These are phyloP conservation scores for Penicillium occitanis DNA, from an alignment of 2,329 filamentous ascomycete species.

Conservation along the genomic window DNA sequence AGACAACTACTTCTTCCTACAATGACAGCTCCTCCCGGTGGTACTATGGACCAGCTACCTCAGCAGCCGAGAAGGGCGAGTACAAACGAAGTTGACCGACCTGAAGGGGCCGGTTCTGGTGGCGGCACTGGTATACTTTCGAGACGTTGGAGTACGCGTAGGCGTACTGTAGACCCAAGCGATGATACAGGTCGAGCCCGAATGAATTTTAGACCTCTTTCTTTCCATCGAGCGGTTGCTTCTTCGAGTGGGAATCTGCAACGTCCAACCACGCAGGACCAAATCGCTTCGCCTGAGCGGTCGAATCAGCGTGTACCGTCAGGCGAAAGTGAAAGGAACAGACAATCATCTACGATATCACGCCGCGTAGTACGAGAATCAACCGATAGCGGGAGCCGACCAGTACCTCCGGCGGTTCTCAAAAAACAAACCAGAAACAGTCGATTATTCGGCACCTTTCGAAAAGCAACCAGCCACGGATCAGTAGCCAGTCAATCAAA, in stretches of 20 bases:
- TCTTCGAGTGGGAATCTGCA: neutral
- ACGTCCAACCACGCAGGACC: neutral
- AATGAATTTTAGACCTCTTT: slow-evolving; percentile 11
- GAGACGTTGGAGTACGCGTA: slow-evolving; percentile 20
- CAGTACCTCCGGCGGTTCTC: neutral
- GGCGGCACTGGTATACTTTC: slow-evolving; percentile 10
- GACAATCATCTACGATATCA: neutral
- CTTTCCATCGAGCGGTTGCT: slow-evolving; percentile 11
- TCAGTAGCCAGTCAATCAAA: slow-evolving; percentile 8
- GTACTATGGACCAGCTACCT: slow-evolving; percentile 18
- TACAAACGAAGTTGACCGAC: slow-evolving; percentile 21
- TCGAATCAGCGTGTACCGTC: neutral
- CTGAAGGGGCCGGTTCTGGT: neutral
- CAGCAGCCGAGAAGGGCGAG: slow-evolving; percentile 26
- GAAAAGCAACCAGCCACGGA: slow-evolving; percentile 13
- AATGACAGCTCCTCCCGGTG: slow-evolving; percentile 25
- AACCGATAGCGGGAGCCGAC: neutral
- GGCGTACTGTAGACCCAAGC: slow-evolving; percentile 7
- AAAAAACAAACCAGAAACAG: slow-evolving; percentile 10
- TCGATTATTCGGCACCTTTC: slow-evolving; percentile 17
- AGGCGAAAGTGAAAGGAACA: neutral
- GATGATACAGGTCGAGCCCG: slow-evolving; percentile 2
- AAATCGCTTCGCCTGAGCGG: neutral
- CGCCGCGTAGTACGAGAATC: neutral
- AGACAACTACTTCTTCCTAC: slow-evolving; percentile 36